A percentile compares a stretch with the other conserved stretches of the same genome.
These are phyloP conservation scores for Trichosporon sp. DNA, from an alignment of 1,284 basidiomycete species.

Conservation along the genomic window DNA sequence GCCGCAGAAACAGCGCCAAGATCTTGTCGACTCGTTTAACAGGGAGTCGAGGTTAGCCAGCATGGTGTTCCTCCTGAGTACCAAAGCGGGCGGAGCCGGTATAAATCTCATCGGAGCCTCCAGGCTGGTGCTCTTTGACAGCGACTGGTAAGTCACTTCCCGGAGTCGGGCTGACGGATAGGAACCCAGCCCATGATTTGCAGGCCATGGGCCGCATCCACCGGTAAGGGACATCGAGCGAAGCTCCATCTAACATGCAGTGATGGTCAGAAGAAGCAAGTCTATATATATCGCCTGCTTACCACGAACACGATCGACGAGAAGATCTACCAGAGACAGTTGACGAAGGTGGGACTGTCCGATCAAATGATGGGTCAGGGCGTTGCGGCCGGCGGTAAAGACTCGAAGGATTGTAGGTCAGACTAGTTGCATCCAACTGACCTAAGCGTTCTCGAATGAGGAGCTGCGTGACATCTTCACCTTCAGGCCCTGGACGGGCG, in stretches of 20 bases:
- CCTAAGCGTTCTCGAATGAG: constrained; percentile 74
- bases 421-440: constrained; percentile 60
- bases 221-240: constrained; percentile 62
- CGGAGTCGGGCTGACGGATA: constrained; percentile 26
- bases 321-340: constrained; percentile 70
- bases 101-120: constrained; percentile 91
- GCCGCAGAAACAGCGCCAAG: constrained; percentile 75
- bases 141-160: constrained; percentile 71
- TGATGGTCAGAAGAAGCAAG: constrained; percentile 90
- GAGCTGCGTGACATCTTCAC: constrained; percentile 93
- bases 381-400: constrained; percentile 33
- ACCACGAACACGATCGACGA: constrained; percentile 62
- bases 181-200: constrained; percentile 66
- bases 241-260: constrained; percentile 56
- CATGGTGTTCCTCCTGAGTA: constrained; percentile 87
- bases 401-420: constrained; percentile 69
- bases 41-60: constrained; percentile 39
- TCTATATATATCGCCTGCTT: constrained; percentile 91
- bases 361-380: constrained; percentile 60
- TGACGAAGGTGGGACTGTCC: constrained; percentile 87
- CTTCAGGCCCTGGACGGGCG: constrained; percentile 70
- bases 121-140: constrained; percentile 76
- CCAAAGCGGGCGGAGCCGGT: constrained; percentile 94
- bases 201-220: constrained; percentile 98
- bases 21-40: constrained; percentile 54